phyloP scores from a whole-genome alignment of 768 basidiomycete genomes.

The Mycena haematopus region DNA sequence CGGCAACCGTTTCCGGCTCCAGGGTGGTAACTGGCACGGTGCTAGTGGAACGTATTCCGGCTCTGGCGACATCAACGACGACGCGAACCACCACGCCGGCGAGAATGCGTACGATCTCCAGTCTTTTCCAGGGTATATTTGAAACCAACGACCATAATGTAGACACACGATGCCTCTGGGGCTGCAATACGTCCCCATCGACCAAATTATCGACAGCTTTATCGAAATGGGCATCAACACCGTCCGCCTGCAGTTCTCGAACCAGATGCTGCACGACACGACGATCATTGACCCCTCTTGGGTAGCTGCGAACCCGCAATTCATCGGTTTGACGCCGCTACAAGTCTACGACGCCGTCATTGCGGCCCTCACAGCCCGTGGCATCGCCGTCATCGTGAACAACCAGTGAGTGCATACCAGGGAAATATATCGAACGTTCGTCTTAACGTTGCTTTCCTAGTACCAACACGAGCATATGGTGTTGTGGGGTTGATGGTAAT shows the following conservation, averaged over 20 bases:
- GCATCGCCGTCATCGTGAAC: constrained; percentile 29
- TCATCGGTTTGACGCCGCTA: constrained; percentile 24
- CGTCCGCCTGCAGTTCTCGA: constrained; percentile 28
- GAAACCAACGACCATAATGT: neutral
- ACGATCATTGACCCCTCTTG: constrained; percentile 14
- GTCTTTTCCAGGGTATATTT: too few relatives aligned
- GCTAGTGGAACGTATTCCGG: constrained; percentile 23
- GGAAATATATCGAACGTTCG: too few relatives aligned
- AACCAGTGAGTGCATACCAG: constrained; percentile 11
- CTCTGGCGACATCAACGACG: constrained; percentile 25
- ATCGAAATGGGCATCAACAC: constrained; percentile 23
- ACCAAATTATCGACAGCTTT: constrained; percentile 29
- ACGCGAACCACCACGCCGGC: constrained; percentile 21
- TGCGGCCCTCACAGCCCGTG: constrained; percentile 24
- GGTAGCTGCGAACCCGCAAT: constrained; percentile 31
- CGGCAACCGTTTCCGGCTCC: constrained; percentile 23
- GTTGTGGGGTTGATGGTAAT: constrained; percentile 29
- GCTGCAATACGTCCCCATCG: constrained; percentile 30
- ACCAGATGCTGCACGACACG: constrained; percentile 27
- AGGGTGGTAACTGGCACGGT: constrained; percentile 24
- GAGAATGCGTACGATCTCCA: constrained; percentile 23
- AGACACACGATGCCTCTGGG: constrained; percentile 30
- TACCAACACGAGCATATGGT: constrained; percentile 22
- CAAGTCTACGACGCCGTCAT: constrained; percentile 29
- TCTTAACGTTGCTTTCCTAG: neutral